Conservation (phyloP, 2,329 filamentous ascomycete genomes). For the Penicillium sclerotigenum region DNA sequence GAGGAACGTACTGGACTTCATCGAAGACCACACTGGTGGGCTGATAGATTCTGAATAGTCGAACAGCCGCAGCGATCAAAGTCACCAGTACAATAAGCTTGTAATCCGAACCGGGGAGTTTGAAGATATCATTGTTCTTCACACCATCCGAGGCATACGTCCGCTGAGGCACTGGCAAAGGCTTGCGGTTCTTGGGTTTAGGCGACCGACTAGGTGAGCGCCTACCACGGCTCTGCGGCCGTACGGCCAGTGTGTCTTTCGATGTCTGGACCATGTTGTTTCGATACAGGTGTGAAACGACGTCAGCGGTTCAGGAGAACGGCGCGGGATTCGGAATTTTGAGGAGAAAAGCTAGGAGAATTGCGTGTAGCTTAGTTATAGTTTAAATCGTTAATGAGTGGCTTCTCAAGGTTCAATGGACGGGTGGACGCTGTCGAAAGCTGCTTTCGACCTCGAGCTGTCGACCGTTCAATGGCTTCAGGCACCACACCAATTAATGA, state of each 20-base stretch:
- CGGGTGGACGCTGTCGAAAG: slow-evolving; percentile 7
- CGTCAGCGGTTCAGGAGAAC: slow-evolving; percentile 6
- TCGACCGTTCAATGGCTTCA: slow-evolving; percentile 14
- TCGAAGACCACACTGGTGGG: slow-evolving; percentile 97
- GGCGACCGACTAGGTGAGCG: slow-evolving; percentile 42
- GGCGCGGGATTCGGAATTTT: slow-evolving; percentile 9
- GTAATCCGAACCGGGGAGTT: slow-evolving; percentile 80
- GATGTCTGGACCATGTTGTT: slow-evolving; percentile 31
- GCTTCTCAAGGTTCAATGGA: slow-evolving; percentile 6
- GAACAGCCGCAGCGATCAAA: slow-evolving; percentile 71
- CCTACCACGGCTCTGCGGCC: slow-evolving; percentile 32
- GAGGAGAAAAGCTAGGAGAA: neutral
- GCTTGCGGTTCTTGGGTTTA: slow-evolving; percentile 37
- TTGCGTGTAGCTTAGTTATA: neutral
- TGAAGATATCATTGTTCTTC: slow-evolving; percentile 85
- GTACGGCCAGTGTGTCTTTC: slow-evolving; percentile 38
- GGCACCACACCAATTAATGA: slow-evolving; percentile 32
- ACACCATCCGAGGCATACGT: slow-evolving; percentile 55
- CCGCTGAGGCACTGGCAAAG: slow-evolving; percentile 31
- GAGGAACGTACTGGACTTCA: slow-evolving; percentile 83
- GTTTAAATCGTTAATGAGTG: neutral
- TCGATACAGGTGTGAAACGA: slow-evolving; percentile 10
- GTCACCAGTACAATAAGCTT: slow-evolving; percentile 71
- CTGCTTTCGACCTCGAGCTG: slow-evolving; percentile 15
- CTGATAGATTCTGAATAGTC: slow-evolving; percentile 93